These are phyloP conservation scores for Malania oleifera DNA, from an alignment of 164 flowering plant genomes.

Conservation along the genomic window DNA sequence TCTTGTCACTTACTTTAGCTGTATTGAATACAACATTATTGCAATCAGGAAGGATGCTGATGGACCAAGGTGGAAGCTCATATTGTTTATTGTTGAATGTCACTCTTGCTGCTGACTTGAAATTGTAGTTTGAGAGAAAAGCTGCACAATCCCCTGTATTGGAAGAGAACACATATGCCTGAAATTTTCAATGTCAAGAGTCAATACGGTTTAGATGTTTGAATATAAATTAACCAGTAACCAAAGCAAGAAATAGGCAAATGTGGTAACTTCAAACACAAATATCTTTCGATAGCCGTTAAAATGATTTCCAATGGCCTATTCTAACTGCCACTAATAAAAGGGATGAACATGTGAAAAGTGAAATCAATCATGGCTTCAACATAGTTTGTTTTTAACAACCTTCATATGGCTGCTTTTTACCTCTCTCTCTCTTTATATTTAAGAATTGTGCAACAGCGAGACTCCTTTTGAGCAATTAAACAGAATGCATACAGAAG, in stretches of 20 bases:
- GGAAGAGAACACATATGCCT: slow-evolving; percentile 44
- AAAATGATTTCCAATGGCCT: background rate
- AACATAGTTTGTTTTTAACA: no score
- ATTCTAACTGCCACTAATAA: no score
- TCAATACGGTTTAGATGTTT: background rate
- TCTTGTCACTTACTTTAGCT: slow-evolving; percentile 28
- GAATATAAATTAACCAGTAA: background rate
- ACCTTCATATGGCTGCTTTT: no score
- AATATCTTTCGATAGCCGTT: background rate
- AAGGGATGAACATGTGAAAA: no score
- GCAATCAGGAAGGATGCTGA: slow-evolving; percentile 63
- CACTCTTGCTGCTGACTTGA: slow-evolving; percentile 21
- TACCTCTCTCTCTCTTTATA: no score
- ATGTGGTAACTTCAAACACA: background rate
- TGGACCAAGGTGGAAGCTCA: slow-evolving; percentile 50
- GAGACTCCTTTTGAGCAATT: no score
- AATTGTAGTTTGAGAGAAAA: slow-evolving; percentile 41
- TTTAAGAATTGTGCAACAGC: no score
- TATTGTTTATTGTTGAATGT: slow-evolving; percentile 34
- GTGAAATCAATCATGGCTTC: no score
- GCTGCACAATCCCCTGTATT: slow-evolving; percentile 42
- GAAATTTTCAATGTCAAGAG: background rate
- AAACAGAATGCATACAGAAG: no score
- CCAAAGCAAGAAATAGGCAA: background rate
- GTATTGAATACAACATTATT: slow-evolving; percentile 41